Evolutionary conservation across 2,329 filamentous ascomycete species (phyloP).

Genomic region (Trichoderma asperellum): DNA sequence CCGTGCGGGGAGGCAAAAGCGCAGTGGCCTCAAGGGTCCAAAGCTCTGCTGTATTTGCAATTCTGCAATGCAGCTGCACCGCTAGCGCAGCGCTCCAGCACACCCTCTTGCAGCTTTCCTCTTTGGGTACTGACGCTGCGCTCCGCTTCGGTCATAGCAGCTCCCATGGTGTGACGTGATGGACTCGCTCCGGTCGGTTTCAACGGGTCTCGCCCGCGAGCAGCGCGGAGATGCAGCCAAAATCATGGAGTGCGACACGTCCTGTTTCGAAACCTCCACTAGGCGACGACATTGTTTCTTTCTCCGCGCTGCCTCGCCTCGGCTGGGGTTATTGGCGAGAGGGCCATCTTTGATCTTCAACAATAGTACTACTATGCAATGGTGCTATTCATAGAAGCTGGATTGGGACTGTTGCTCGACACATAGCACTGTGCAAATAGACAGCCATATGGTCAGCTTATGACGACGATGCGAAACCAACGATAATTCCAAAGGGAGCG

Average conservation of each 20-base stretch:
- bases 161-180: conserved; percentile 17
- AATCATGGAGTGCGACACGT: conserved; percentile 14
- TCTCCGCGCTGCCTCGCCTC: conserved; percentile 1
- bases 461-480: not conserved
- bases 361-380: not conserved
- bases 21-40: not conserved
- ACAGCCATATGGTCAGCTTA: not conserved
- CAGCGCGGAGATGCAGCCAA: conserved; percentile 2
- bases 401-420: not conserved
- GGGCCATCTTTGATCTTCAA: not conserved
- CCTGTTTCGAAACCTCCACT: conserved; percentile 10
- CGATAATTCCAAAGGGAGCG: not conserved
- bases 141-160: not conserved
- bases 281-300: not conserved
- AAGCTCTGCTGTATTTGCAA: not conserved
- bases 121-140: not conserved
- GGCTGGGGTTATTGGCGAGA: not conserved
- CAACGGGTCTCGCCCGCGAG: not conserved
- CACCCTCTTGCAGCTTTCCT: conserved; percentile 10
- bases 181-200: conserved; percentile 23
- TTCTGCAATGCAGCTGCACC: not conserved
- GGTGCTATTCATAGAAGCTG: not conserved
- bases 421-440: not conserved
- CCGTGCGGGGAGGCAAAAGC: conserved; percentile 23
- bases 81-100: not conserved